A percentile compares a stretch with the other conserved stretches of the same genome.
These are phyloP conservation scores for Orbilia javanica DNA, from an alignment of 2,329 filamentous ascomycete species.

Conservation along the genomic window DNA sequence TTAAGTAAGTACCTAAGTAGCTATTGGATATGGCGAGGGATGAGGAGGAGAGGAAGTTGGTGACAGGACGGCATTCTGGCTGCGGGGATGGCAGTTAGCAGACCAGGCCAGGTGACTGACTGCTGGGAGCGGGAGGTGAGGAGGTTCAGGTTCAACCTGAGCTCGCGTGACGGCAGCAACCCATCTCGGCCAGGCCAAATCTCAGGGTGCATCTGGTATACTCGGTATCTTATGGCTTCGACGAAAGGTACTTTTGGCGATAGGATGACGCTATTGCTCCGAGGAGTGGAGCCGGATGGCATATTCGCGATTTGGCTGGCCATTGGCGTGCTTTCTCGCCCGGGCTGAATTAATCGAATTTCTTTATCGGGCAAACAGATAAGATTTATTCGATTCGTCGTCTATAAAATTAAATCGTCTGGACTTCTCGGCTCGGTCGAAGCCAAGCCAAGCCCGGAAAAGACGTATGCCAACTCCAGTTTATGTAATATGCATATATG, in stretches of 20 bases:
- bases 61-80: conserved; percentile 20
- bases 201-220: not conserved
- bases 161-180: conserved; percentile 33
- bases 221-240: not conserved
- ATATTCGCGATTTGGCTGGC: conserved; percentile 31
- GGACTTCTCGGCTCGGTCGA: too few relatives aligned
- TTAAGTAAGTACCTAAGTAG: too few relatives aligned
- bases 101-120: not conserved
- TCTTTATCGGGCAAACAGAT: conserved; percentile 9
- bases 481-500: too few relatives aligned
- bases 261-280: not conserved
- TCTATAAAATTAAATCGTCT: conserved; percentile 15
- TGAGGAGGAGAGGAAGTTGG: conserved; percentile 28
- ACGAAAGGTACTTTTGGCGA: not conserved
- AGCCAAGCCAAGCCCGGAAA: too few relatives aligned
- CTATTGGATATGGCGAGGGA: conserved; percentile 8
- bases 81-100: conserved; percentile 14
- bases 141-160: conserved; percentile 34
- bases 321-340: conserved; percentile 45
- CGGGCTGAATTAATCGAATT: not conserved
- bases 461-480: too few relatives aligned
- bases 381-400: conserved; percentile 10
- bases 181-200: conserved; percentile 16
- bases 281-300: conserved; percentile 12
- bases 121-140: conserved; percentile 26